These are phyloP conservation scores for Cymbopogon flexuosus DNA, from an alignment of 202 grass and related monocot genomes.

Conservation along the genomic window DNA sequence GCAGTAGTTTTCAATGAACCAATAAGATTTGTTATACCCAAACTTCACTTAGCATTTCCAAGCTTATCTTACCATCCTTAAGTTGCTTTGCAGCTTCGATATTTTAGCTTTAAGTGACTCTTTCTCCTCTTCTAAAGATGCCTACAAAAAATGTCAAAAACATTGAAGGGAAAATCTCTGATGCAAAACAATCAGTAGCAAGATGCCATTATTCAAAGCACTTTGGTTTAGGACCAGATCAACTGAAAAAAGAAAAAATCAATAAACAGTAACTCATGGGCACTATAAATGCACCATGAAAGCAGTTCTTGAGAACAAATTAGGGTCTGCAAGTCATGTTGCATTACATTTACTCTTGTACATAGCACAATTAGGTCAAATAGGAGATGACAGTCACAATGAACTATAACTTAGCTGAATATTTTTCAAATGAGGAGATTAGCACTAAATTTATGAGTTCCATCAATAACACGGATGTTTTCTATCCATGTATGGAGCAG, in stretches of 20 bases:
- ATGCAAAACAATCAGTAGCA: neutral
- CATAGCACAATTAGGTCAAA: conserved; percentile 7
- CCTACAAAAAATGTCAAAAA: conserved; percentile 40
- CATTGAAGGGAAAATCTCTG: neutral
- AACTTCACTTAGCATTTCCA: conserved; percentile 41
- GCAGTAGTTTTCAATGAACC: conserved; percentile 23
- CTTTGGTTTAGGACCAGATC: neutral
- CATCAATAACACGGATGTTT: neutral
- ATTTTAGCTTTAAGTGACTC: conserved; percentile 75
- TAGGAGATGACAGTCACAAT: neutral
- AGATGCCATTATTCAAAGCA: neutral
- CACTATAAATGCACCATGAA: neutral
- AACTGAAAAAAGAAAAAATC: neutral
- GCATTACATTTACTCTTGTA: neutral
- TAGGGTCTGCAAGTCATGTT: neutral
- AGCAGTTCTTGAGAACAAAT: neutral
- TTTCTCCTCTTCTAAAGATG: conserved; percentile 75
- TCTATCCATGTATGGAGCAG: too few species aligned
- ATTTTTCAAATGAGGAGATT: neutral
- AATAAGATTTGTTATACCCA: neutral
- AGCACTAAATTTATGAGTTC: conserved; percentile 6
- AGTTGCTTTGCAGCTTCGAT: conserved; percentile 70
- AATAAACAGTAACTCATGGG: neutral
- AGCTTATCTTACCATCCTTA: conserved; percentile 74
- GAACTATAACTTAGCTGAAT: conserved; percentile 4